Evolutionary conservation across 2,329 filamentous ascomycete species (phyloP), one percentile per base, ranked within the genome.

Genomic region (Purpureocillium lavendulum): DNA sequence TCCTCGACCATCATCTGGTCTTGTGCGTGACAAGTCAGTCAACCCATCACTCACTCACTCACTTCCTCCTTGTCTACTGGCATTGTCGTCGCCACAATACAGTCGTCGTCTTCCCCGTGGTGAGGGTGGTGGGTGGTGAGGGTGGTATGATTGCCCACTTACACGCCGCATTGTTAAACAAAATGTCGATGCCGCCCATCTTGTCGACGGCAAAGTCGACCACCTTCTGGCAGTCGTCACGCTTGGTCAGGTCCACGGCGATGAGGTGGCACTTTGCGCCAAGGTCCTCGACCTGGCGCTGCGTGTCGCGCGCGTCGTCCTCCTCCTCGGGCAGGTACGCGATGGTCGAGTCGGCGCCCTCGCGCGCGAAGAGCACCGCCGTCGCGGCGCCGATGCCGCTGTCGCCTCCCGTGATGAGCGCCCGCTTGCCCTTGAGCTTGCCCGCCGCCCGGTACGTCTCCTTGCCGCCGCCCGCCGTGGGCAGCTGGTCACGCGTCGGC

Each of bases 331-430:
- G 78, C 1, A 88, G 69, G 52, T 92, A 87, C 4, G 76, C 75
- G 48, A 92, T 87, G 42, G 84, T 69, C 37, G 73, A 77, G 45
- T 36, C 35, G 35, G 84, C 84, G 6, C 85, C 87, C 60, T 92
- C 87, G 71, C 87, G 82, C 30, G 85, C 85, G 51, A 82, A 92
- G 1, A 92, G 69, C 13, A 90, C 71, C 2, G 86, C 84, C 1
- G 81, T 76, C 1, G 86, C 76, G 21, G 21, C 21, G 6, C 21
- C 21, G 21, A 26, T 26, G 21, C 21, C 21, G 21, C 21, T 26
- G 21, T 82, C 85, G 4, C 86, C 86, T 13, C 85, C 85, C 0
- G 86, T 90, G 52, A 92, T 90, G 42, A 92, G 61, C 7, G 85
- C 84, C 43, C 77, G 84, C 61, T 82, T 85, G 45, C 79, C 84